Evolutionary conservation across 768 basidiomycete species (phyloP).

Genomic region (Boletus rex-veris): DNA sequence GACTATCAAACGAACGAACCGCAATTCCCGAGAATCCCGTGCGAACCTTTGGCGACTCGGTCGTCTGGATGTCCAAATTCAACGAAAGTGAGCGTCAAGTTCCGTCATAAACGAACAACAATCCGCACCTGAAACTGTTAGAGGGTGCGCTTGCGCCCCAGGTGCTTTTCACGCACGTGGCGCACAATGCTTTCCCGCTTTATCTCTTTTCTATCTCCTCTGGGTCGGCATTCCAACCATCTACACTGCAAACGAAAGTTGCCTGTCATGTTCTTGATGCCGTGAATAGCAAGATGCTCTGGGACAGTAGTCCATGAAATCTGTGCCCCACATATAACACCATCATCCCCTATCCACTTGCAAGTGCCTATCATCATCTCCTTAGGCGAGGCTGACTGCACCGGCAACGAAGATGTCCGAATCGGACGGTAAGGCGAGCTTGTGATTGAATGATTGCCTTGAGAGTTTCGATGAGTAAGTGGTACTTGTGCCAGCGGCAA

Average conservation of each 20-base stretch:
- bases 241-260: not conserved
- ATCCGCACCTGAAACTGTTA: not conserved
- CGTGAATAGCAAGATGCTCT: conserved; percentile 10
- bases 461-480: not conserved
- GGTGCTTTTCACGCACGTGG: conserved; percentile 14
- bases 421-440: not conserved
- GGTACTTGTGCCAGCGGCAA: too few relatives aligned
- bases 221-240: conserved; percentile 10
- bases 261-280: not conserved
- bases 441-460: not conserved
- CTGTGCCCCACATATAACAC: not conserved
- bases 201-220: not conserved
- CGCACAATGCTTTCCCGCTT: conserved; percentile 18
- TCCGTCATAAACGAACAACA: not conserved
- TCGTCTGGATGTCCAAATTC: not conserved
- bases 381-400: not conserved
- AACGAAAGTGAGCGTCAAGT: not conserved
- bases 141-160: conserved; percentile 6
- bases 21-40: too few relatives aligned
- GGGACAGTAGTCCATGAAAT: not conserved
- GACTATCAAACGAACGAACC: too few relatives aligned
- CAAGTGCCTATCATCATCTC: not conserved
- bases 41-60: too few relatives aligned
- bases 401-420: conserved; percentile 1
- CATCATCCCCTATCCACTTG: conserved; percentile 4